Conservation (phyloP, 495 filamentous ascomycete species). For the Cudoniella acicularis region DNA sequence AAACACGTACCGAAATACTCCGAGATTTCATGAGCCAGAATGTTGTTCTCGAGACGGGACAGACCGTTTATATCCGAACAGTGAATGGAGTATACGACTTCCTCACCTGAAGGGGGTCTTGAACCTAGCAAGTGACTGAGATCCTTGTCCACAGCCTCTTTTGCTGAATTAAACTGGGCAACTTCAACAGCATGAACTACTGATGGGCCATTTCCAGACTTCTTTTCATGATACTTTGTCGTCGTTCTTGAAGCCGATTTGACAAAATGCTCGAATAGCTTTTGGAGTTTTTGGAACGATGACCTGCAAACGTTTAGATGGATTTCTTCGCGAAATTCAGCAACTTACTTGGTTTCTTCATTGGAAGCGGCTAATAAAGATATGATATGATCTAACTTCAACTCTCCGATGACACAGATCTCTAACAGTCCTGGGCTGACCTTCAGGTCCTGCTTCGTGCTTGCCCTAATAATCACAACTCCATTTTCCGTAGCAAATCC, state of each 20-base stretch:
- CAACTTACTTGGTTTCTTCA: conserved; percentile 17
- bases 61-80: conserved; percentile 19
- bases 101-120: neutral
- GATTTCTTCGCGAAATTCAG: neutral
- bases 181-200: conserved; percentile 13
- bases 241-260: conserved; percentile 8
- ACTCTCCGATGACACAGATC: conserved; percentile 6
- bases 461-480: conserved; percentile 10
- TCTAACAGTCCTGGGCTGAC: neutral
- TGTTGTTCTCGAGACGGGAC: conserved; percentile 14
- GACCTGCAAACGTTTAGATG: conserved; percentile 4
- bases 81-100: conserved; percentile 15
- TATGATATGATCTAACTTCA: conserved; percentile 17
- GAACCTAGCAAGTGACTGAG: conserved; percentile 9
- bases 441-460: conserved; percentile 4
- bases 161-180: conserved; percentile 15
- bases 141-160: conserved; percentile 16
- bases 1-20: conserved; percentile 11
- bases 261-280: conserved; percentile 13
- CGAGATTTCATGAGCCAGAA: conserved; percentile 21
- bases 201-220: conserved; percentile 6
- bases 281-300: conserved; percentile 9
- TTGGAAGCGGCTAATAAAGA: conserved; percentile 4
- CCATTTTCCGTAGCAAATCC: conserved; percentile 15
- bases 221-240: conserved; percentile 12